phyloP scores from a whole-genome alignment of 108 stramenopile genomes.

The Skeletonema tropicum region DNA sequence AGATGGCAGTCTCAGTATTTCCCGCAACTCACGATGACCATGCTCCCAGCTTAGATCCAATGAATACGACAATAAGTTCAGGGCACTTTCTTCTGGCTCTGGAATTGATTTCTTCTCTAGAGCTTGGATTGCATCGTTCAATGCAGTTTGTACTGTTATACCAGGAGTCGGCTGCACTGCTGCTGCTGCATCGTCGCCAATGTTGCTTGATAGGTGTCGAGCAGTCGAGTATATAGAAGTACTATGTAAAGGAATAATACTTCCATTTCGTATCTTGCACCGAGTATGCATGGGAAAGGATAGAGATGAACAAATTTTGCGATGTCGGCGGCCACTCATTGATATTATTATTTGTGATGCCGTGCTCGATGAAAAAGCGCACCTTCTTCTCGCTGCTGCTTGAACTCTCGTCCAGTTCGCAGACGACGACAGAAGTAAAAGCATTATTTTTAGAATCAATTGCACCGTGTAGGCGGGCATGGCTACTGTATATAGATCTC shows the following conservation, averaged over 20 bases:
- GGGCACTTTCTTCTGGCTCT: slow-evolving; percentile 68
- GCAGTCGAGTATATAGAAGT: not conserved
- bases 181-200: not conserved
- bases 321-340: not conserved
- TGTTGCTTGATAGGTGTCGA: not conserved
- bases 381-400: not conserved
- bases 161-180: slow-evolving; percentile 5
- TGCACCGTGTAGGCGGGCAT: not conserved
- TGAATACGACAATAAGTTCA: slow-evolving; percentile 65
- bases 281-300: not conserved
- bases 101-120: slow-evolving; percentile 51
- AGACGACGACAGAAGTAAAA: not conserved
- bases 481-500: too few relatives aligned
- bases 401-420: not conserved
- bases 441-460: not conserved
- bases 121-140: slow-evolving; percentile 45
- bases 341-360: too few relatives aligned
- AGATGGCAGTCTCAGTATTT: slow-evolving; percentile 21
- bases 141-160: slow-evolving; percentile 46
- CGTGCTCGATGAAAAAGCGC: not conserved
- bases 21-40: slow-evolving; percentile 60
- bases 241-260: not conserved
- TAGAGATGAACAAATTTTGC: not conserved
- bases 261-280: not conserved
- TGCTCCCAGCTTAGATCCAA: slow-evolving; percentile 63